Base-by-base conservation (phyloP, 2,329 filamentous ascomycete genomes). In the Cercospora zeae-maydis region DNA sequence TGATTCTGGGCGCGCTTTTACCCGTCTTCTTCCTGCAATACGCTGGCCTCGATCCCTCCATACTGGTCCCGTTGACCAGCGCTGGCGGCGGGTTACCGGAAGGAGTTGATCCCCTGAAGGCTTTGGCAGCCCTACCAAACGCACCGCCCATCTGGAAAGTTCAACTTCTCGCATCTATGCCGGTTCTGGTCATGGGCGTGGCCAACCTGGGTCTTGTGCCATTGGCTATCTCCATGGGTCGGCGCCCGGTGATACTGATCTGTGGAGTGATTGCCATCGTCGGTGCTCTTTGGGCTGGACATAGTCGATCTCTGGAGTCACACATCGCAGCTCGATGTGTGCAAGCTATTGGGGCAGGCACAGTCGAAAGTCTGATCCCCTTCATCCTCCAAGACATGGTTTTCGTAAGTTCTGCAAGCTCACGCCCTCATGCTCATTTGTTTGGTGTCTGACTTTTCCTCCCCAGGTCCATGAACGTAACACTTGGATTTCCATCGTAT, bases 301-400 rank as follows among this genome's bases (percentile, higher is more conserved):
- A 58, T 53, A 73, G 70, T 57, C 51, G 63, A 30, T 69, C 65
- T 14, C 53, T 74, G 10, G 64, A 61, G 4, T 68, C 64, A 8
- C 72, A 74, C 54, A 60, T 74, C 7, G 71, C 62, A 13, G 72
- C 71, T 10, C 64, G 72, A 30, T 71, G 68, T 45, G 45, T 74
- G 4, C 72, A 74, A 51, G 72, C 66, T 9, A 47, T 74, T 8
- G 72, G 72, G 27, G 72, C 72, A 3, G 72, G 72, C 49, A 73
- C 72, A 7, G 71, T 74, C 0, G 72, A 74, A 61, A 67, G 66
- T n/a, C 62, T 74, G 59, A 70, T 74, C 10, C 72, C 72, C 1
- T 71, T 73, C 60, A 69, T 73, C 13, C 65, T 74, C 3, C 71
- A 74, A 52, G 72, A 73, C 30, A 66, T 72, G 61, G 70, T 73